Evolutionary conservation across 768 basidiomycete species (phyloP).

Genomic region (Boletus rubroflammeus): DNA sequence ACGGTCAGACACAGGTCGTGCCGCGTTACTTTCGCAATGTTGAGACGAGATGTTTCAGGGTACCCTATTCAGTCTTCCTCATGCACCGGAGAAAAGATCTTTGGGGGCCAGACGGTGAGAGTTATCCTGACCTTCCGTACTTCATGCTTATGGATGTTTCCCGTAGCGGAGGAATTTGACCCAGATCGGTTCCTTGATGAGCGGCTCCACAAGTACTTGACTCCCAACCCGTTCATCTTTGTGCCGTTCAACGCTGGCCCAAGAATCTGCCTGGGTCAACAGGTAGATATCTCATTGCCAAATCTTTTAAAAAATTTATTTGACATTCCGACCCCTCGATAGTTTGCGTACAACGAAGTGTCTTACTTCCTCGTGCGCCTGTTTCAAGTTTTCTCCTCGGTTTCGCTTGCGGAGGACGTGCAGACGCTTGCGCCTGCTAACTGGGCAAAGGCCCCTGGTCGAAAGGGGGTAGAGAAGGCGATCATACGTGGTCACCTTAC

Average conservation of each 20-base stretch:
- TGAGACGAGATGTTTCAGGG: constrained; percentile 22
- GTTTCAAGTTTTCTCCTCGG: constrained; percentile 48
- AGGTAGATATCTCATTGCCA: constrained; percentile 17
- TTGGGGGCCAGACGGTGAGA: constrained; percentile 64
- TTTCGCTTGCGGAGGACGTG: constrained; percentile 43
- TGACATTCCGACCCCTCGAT: background rate
- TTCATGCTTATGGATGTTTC: background rate
- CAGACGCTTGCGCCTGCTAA: constrained; percentile 44
- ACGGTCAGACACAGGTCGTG: constrained; percentile 13
- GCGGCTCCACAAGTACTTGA: constrained; percentile 50
- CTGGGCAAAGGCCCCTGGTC: constrained; percentile 37
- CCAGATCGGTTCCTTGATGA: constrained; percentile 67
- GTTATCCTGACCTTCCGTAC: background rate
- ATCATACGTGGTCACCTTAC: constrained; percentile 50
- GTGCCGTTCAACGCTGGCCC: constrained; percentile 41
- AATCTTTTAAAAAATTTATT: background rate
- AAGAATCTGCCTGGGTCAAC: constrained; percentile 37
- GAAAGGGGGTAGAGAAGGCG: constrained; percentile 45
- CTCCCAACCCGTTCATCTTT: constrained; percentile 51
- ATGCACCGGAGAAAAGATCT: constrained; percentile 63
- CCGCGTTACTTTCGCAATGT: background rate
- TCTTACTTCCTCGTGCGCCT: constrained; percentile 62
- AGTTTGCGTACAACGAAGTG: constrained; percentile 65
- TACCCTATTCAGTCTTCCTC: constrained; percentile 44
- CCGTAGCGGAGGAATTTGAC: constrained; percentile 52